Evolutionary conservation across 2,329 filamentous ascomycete genomes (phyloP).

Genomic region (Lecanosticta acicola): DNA sequence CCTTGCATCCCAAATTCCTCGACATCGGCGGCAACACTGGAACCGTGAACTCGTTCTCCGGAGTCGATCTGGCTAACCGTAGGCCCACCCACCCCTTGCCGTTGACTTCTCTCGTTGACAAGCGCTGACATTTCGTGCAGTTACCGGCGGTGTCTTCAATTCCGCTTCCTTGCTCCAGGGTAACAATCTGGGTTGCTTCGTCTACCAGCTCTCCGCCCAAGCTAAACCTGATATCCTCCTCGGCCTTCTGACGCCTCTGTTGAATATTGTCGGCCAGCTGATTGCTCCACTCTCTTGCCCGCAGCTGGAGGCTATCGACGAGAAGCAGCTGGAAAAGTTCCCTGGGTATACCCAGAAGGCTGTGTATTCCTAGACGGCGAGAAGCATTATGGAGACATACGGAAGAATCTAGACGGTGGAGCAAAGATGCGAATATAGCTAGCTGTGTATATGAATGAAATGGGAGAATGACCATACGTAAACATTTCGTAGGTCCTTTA

Average conservation of each 20-base stretch:
- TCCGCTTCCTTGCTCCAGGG: slow-evolving; percentile 21
- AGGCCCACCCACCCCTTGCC: no score
- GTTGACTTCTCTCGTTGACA: no score
- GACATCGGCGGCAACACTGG: slow-evolving; percentile 31
- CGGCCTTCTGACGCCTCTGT: slow-evolving; percentile 10
- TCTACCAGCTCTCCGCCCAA: slow-evolving; percentile 31
- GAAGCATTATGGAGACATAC: no score
- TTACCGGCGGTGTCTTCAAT: slow-evolving; percentile 28
- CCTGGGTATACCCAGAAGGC: slow-evolving; percentile 24
- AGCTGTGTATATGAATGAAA: no score
- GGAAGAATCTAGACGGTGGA: no score
- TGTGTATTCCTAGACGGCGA: slow-evolving; percentile 13
- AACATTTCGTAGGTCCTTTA: no score
- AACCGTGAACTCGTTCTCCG: slow-evolving; percentile 21
- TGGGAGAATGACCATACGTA: no score
- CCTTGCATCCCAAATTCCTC: slow-evolving; percentile 30
- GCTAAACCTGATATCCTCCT: slow-evolving; percentile 29
- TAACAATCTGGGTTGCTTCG: slow-evolving; percentile 38
- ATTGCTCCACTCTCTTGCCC: slow-evolving; percentile 23
- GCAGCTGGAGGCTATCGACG: slow-evolving; percentile 24
- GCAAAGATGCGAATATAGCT: no score
- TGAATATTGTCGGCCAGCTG: slow-evolving; percentile 11
- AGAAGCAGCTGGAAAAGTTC: slow-evolving; percentile 25
- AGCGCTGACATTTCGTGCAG: no score
- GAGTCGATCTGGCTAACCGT: slow-evolving; percentile 20